Evolutionary conservation across 345 rosid species (phyloP), one percentile per base, ranked within the genome.

Genomic region (Adansonia digitata): DNA sequence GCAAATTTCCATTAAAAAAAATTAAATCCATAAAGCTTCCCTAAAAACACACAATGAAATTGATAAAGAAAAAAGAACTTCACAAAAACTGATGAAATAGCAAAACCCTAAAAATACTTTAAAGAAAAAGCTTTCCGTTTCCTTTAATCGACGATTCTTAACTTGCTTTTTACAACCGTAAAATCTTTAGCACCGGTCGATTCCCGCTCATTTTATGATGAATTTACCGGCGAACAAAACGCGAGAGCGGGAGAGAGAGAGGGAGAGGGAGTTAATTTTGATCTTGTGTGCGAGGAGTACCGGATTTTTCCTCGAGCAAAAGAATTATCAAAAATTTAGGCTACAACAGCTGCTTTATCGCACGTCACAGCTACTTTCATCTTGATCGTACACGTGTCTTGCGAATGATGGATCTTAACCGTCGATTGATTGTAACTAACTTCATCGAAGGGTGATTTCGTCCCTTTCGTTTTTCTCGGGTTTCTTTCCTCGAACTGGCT

Each of bases 321-420:
- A 27, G n/a, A 55, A 57, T 77, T 69, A 69, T 57, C 51, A 40
- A 27, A 68, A 75, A 59, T 3, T 66, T 69, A 65, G 74, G 34
- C 63, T 57, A 57, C 81, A 77, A 26, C n/a, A n/a, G n/a, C 75
- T 56, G 77, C 79, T 29, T 49, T 81, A 82, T 77, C 82, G 66
- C 73, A 80, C 77, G 74, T 74, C 76, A 65, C 73, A 62, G 75
- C 48, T 77, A 80, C 18, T 49, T 29, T 78, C 0, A 78, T 75
- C 77, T 5, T 56, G 14, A n/a, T 43, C 82, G 80, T 77, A 81
- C 61, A 86, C 89, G 86, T 84, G 83, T 77, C 3, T 2, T 1
- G 26, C 17, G 1, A 15, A 3, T 17, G 62, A 84, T 42, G 57
- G 17, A 83, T 77, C 75, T 0, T 0, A 59, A 43, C 88, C 87